phyloP scores from a whole-genome alignment of 192 early-diverging fungal species.

The Entomortierella parvispora region DNA sequence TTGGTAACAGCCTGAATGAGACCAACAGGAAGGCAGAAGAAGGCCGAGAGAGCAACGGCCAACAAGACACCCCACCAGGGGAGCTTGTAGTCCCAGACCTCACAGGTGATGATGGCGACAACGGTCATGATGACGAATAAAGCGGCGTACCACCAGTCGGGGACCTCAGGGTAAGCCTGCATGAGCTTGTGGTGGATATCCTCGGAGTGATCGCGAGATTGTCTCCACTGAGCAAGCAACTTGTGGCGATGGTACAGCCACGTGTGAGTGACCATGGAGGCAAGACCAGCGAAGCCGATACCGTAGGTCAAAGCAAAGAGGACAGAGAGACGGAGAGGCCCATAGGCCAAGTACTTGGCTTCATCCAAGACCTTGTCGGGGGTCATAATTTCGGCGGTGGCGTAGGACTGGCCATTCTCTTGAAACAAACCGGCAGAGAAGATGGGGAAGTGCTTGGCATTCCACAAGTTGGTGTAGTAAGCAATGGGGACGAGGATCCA shows the following conservation, averaged over 20 bases:
- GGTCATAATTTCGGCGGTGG: constrained; percentile 41
- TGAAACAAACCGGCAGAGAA: constrained; percentile 49
- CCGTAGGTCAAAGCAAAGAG: constrained; percentile 64
- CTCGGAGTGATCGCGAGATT: constrained; percentile 48
- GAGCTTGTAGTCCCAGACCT: constrained; percentile 50
- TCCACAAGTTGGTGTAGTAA: constrained; percentile 74
- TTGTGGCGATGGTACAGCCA: constrained; percentile 68
- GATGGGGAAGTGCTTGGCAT: constrained; percentile 54
- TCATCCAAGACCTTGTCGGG: constrained; percentile 55
- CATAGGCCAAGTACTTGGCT: constrained; percentile 53
- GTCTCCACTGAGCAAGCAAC: constrained; percentile 56
- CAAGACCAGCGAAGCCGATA: constrained; percentile 64
- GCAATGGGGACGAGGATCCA: constrained; percentile 77
- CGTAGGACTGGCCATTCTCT: constrained; percentile 32
- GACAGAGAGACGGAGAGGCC: constrained; percentile 58
- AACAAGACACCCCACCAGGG: constrained; percentile 65
- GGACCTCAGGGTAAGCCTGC: constrained; percentile 68
- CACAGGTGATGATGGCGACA: constrained; percentile 44
- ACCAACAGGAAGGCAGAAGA: constrained; percentile 66
- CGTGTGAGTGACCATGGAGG: constrained; percentile 68
- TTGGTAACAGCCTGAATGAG: constrained; percentile 66
- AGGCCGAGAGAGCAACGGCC: constrained; percentile 48
- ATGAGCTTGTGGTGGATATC: constrained; percentile 77
- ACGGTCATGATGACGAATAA: constrained; percentile 54
- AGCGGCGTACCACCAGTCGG: constrained; percentile 62